Evolutionary conservation across 2,329 filamentous ascomycete genomes (phyloP), one percentile per base, ranked within the genome.

Genomic region (Didymella lethalis): DNA sequence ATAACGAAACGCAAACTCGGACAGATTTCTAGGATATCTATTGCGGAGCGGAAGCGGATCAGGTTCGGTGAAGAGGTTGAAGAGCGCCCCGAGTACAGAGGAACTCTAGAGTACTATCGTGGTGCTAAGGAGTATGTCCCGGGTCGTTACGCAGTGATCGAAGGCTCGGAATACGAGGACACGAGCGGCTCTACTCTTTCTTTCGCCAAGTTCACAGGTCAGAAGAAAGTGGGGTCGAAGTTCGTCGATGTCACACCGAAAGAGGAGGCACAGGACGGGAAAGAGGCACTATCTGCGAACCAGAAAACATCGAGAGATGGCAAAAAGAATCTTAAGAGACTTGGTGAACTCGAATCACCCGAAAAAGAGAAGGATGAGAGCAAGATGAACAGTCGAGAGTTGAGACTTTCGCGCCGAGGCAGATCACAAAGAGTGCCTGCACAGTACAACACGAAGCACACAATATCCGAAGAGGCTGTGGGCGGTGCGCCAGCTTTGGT

Each of bases 101-200:
- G 44, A n/a, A 63, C 48, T 47, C 40, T 54, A 7, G 44, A 63
- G 23, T 69, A 62, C 48, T 50, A 59, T 31, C 66, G 73, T 3
- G 50, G 43, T 25, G 61, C 58, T 23, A 58, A 68, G 7, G 57
- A 50, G 4, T 75, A 75, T 48, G 57, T 65, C 4, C 68, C 57
- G 4, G 73, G 73, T 8, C 58, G 69, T n/a, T 68, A 72, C 49
- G 69, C 67, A 29, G 63, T 67, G 7, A 64, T 64, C 5, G 64
- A 69, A 54, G 68, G 63, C 7, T 53, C 50, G 7, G 67, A 70
- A 44, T 72, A 64, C 34, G 54, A 72, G 18, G 73, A 75, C 47
- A 73, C 71, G 1, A 74, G 70, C 34, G 73, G 73, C 1, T 55
- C 45, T 18, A 57, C 55, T 3, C 50, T 62, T 28, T 59, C 61